A percentile compares a stretch with the other conserved stretches of the same genome.
These are phyloP conservation scores for Nasturtium officinale DNA, from an alignment of 345 rosid species.

Conservation along the genomic window DNA sequence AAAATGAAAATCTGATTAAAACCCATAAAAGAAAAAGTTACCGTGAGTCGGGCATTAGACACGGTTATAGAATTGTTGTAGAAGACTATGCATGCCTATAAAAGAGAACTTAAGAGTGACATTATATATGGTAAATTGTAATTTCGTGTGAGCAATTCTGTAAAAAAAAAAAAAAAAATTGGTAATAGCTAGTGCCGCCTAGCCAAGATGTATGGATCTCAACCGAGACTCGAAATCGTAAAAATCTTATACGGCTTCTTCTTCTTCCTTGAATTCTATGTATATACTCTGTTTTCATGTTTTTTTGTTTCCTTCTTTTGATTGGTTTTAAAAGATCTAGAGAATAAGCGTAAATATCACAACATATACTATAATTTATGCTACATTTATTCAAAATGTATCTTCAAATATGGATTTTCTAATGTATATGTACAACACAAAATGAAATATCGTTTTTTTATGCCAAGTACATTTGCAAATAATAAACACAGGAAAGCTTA, in stretches of 20 bases:
- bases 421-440: neutral
- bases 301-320: too few relatives aligned
- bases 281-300: too few relatives aligned
- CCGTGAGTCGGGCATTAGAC: too few relatives aligned
- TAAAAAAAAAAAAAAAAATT: neutral
- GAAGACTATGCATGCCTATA: neutral
- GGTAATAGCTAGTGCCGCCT: neutral
- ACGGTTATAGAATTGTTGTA: neutral
- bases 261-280: neutral
- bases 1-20: too few relatives aligned
- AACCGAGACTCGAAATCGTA: neutral
- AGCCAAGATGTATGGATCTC: neutral
- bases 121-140: neutral
- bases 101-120: neutral
- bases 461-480: conserved; percentile 3
- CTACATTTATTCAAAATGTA: neutral
- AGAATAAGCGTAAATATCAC: too few relatives aligned
- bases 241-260: neutral
- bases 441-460: neutral
- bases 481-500: neutral
- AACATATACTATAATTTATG: neutral
- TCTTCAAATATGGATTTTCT: neutral
- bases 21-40: too few relatives aligned
- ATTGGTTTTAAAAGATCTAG: too few relatives aligned
- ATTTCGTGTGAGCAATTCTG: neutral